Conservation (phyloP, 139 green algal species). For the Pycnococcus provasolii region DNA sequence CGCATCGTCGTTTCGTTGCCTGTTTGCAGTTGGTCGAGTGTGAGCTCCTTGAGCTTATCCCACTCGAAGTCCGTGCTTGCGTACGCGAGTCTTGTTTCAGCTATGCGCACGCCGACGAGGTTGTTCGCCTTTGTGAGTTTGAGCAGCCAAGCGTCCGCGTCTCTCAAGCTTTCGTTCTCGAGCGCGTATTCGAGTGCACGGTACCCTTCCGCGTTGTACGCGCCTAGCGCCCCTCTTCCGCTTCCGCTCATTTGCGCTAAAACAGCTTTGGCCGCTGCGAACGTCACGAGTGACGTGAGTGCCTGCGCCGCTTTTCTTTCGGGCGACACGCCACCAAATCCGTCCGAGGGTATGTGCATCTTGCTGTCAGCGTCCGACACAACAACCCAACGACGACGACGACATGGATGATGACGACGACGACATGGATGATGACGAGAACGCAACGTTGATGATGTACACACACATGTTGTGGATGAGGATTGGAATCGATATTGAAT, state of each 20-base stretch:
- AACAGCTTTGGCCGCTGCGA: neutral
- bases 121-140: neutral
- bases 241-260: too few relatives aligned
- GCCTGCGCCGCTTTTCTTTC: conserved; percentile 1
- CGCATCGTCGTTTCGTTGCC: neutral
- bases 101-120: conserved; percentile 1
- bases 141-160: conserved; percentile 9
- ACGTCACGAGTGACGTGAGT: conserved; percentile 6
- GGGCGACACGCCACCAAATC: conserved; percentile 1
- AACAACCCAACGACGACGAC: too few relatives aligned
- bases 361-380: too few relatives aligned
- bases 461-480: too few relatives aligned
- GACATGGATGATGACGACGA: too few relatives aligned
- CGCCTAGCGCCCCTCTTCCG: neutral
- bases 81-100: conserved; percentile 9
- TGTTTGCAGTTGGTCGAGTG: neutral
- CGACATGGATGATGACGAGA: too few relatives aligned
- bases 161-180: conserved; percentile 1
- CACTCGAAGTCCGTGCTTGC: conserved; percentile 1
- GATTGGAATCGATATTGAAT: too few relatives aligned
- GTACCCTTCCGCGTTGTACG: neutral
- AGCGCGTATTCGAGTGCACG: neutral
- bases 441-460: too few relatives aligned
- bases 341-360: conserved; percentile 18
- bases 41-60: neutral